Evolutionary conservation across 169 alveolate genomes (phyloP).

Genomic region (Plasmodium reichenowi): DNA sequence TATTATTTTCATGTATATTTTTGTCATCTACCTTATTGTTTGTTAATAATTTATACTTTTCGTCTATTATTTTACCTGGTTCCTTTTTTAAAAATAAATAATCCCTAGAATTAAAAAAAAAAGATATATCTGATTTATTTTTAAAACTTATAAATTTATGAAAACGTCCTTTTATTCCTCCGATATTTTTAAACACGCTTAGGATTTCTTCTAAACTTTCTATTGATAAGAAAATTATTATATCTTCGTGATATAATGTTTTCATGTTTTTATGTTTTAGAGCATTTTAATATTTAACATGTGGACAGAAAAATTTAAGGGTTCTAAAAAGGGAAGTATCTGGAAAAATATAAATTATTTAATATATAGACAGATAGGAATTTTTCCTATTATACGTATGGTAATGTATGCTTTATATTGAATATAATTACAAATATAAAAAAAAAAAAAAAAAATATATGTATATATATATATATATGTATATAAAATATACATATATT

Average conservation of each 20-base stretch:
- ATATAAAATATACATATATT: too few relatives aligned
- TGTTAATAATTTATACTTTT: not conserved
- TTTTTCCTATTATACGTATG: not conserved
- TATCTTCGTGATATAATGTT: slow-evolving; percentile 32
- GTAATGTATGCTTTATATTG: too few relatives aligned
- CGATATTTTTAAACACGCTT: slow-evolving; percentile 16
- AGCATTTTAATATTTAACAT: not conserved
- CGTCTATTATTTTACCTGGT: not conserved
- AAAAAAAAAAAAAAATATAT: too few relatives aligned
- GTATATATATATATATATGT: too few relatives aligned
- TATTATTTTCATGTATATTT: too few relatives aligned
- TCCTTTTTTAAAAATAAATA: slow-evolving; percentile 5
- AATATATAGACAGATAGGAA: not conserved
- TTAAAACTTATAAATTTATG: slow-evolving; percentile 13
- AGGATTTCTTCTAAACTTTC: slow-evolving; percentile 38
- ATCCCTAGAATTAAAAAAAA: slow-evolving; percentile 22
- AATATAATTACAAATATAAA: too few relatives aligned
- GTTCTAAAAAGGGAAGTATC: too few relatives aligned
- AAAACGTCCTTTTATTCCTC: not conserved
- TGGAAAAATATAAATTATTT: too few relatives aligned
- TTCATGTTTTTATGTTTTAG: not conserved
- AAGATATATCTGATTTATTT: not conserved
- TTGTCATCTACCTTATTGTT: not conserved
- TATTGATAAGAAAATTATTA: slow-evolving; percentile 35
- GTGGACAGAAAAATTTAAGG: too few relatives aligned